Conservation (phyloP, 148 eudicot genomes). For the Mesembryanthemum crystallinum region DNA sequence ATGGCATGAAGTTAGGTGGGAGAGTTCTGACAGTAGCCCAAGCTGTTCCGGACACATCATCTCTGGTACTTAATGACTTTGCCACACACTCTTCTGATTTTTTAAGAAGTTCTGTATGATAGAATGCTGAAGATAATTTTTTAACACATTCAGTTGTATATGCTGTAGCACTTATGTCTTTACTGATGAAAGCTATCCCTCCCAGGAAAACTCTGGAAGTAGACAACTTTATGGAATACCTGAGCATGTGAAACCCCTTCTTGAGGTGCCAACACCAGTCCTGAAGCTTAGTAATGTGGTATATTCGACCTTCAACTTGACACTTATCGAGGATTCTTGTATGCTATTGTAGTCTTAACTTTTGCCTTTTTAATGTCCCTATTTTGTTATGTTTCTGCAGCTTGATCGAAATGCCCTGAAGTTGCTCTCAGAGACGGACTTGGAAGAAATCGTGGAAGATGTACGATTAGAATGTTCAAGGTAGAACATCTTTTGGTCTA, state of each 20-base stretch:
- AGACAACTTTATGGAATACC: conserved; percentile 76
- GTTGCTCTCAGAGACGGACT: conserved; percentile 56
- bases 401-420: conserved; percentile 45
- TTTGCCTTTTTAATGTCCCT: conserved; percentile 2
- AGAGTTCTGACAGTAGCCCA: conserved; percentile 68
- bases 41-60: conserved; percentile 55
- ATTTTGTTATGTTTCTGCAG: conserved; percentile 31
- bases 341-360: neutral
- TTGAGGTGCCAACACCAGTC: conserved; percentile 67
- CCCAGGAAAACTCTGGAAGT: conserved; percentile 46
- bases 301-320: conserved; percentile 10
- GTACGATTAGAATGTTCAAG: conserved; percentile 85
- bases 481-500: conserved; percentile 30
- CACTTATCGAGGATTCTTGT: neutral
- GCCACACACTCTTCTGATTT: neutral
- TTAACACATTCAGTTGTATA: neutral
- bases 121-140: neutral
- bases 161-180: neutral
- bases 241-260: conserved; percentile 77
- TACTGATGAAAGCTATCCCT: conserved; percentile 12
- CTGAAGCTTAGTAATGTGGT: conserved; percentile 83
- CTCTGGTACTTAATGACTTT: conserved; percentile 36
- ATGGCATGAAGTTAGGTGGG: conserved; percentile 83
- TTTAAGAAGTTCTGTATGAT: neutral
- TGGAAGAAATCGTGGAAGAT: conserved; percentile 84